Evolutionary conservation across 2,329 filamentous ascomycete genomes (phyloP).

Genomic region (Rutstroemia sp.): DNA sequence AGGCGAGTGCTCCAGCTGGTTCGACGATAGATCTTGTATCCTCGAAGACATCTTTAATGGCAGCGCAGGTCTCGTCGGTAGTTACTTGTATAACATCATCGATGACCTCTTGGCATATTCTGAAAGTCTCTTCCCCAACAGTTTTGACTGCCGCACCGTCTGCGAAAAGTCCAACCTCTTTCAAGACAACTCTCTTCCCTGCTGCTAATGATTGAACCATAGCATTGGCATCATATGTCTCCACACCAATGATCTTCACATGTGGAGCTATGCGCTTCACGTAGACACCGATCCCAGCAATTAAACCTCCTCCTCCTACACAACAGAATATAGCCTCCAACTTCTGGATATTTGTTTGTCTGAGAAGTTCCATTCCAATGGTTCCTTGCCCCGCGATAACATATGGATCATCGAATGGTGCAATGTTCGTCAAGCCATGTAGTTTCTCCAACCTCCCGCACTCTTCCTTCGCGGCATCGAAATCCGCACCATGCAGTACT

Average conservation of each 20-base stretch:
- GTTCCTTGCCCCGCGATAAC: constrained; percentile 97
- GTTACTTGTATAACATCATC: constrained; percentile 90
- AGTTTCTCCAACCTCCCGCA: constrained; percentile 71
- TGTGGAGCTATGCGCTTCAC: constrained; percentile 96
- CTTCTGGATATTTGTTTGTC: constrained; percentile 85
- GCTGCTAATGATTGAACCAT: constrained; percentile 80
- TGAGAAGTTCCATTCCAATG: constrained; percentile 88
- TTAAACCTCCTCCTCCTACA: constrained; percentile 87
- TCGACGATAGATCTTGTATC: constrained; percentile 94
- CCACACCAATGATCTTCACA: constrained; percentile 95
- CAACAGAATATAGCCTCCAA: constrained; percentile 95
- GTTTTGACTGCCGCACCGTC: constrained; percentile 94
- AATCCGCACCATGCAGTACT: constrained; percentile 84
- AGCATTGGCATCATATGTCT: constrained; percentile 89
- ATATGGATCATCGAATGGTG: constrained; percentile 96
- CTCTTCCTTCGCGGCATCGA: constrained; percentile 92
- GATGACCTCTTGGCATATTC: constrained; percentile 81
- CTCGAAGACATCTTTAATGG: constrained; percentile 98
- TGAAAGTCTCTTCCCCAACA: constrained; percentile 91
- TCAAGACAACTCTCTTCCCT: constrained; percentile 70
- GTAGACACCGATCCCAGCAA: constrained; percentile 87
- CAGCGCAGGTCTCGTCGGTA: constrained; percentile 94
- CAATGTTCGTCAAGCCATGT: constrained; percentile 88
- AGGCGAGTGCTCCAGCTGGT: constrained; percentile 83
- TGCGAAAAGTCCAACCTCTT: constrained; percentile 89